Evolutionary conservation across 257 asterid species (phyloP).

Genomic region (Solanum habrochaites): DNA sequence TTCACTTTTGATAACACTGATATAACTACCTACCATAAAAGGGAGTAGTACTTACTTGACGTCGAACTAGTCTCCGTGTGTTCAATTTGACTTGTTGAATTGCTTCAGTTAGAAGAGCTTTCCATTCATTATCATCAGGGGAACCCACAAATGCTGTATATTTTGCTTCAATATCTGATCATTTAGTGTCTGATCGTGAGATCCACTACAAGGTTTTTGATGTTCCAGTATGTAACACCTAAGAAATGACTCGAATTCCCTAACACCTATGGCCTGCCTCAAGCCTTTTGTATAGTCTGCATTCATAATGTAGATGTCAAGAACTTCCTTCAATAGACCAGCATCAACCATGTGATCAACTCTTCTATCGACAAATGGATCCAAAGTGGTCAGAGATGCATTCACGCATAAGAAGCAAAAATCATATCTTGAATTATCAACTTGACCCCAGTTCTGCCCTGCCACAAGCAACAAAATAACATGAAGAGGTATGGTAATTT

Average conservation of each 20-base stretch:
- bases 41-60: slow-evolving; percentile 47
- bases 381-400: slow-evolving; percentile 72
- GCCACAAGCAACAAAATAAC: slow-evolving; percentile 43
- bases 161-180: slow-evolving; percentile 16
- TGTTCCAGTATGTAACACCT: slow-evolving; percentile 19
- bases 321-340: slow-evolving; percentile 71
- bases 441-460: slow-evolving; percentile 97
- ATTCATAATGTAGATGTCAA: slow-evolving; percentile 42
- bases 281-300: slow-evolving; percentile 80
- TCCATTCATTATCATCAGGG: slow-evolving; percentile 15
- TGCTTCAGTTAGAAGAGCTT: slow-evolving; percentile 45
- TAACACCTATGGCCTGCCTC: slow-evolving; percentile 88
- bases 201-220: slow-evolving; percentile 2
- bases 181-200: background rate
- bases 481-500: slow-evolving; percentile 1
- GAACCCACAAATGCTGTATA: slow-evolving; percentile 16
- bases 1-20: background rate
- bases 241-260: slow-evolving; percentile 68
- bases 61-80: slow-evolving; percentile 82
- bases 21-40: background rate
- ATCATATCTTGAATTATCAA: slow-evolving; percentile 53
- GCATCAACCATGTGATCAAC: slow-evolving; percentile 70
- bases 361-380: slow-evolving; percentile 63
- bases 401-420: slow-evolving; percentile 82
- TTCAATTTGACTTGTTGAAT: slow-evolving; percentile 57